Evolutionary conservation across 129 eudicot genomes (phyloP), one percentile per base, ranked within the genome.

Genomic region (Rutidosis leptorrhynchoides): DNA sequence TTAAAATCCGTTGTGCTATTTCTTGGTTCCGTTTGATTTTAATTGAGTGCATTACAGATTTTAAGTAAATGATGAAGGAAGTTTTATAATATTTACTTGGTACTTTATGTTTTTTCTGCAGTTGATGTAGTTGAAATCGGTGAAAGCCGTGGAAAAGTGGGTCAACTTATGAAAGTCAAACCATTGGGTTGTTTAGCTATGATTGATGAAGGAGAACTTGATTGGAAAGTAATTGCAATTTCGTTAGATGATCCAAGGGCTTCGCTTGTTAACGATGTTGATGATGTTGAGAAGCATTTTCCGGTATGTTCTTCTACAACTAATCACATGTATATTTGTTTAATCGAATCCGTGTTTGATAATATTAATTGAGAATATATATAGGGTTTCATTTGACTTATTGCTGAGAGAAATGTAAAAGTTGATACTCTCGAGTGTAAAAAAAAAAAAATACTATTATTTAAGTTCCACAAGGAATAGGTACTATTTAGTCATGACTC

Each of bases 41-140:
- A 62, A 42, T 0, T 42, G 40, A 26, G 42, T 55, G 21, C 10
- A 0, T 21, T 11, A 53, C n/a, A n/a, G n/a, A n/a, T n/a, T n/a
- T n/a, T n/a, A n/a, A n/a, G n/a, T n/a, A n/a, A n/a, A n/a, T n/a
- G n/a, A n/a, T n/a, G n/a, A n/a, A n/a, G n/a, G n/a, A n/a, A n/a
- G n/a, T n/a, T n/a, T n/a, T n/a, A n/a, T n/a, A n/a, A n/a, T 29
- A 14, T 64, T 54, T 55, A 73, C 58, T 17, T 43, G 25, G 8
- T 45, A 4, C 45, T 45, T 46, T 30, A 58, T 58, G 62, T 37
- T 14, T 19, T 37, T 32, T 69, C 32, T 75, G 62, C 74, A 93
- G 99, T 93, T 75, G 99, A 93, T 86, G 99, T 93, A 26, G 95
- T 93, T 82, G 99, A 93, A 83, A 93, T 93, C 29, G 99, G 99